Evolutionary conservation across 1,284 basidiomycete genomes (phyloP).

Genomic region (Anthracocystis panici-leucophaei): DNA sequence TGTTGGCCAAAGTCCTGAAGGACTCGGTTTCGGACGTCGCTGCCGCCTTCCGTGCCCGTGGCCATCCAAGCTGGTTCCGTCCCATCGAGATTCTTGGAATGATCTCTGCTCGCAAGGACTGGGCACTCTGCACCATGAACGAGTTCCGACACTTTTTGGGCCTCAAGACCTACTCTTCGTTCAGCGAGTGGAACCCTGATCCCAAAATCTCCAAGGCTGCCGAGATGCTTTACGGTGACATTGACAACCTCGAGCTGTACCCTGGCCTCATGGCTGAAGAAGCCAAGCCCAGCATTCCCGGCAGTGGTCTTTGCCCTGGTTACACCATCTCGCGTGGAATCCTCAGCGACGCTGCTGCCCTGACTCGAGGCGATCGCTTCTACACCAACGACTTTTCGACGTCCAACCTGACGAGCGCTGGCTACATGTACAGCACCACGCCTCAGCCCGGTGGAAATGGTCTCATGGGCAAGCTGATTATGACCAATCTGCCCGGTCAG

Average conservation of each 20-base stretch:
- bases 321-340: slow-evolving; percentile 89
- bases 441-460: slow-evolving; percentile 45
- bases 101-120: slow-evolving; percentile 77
- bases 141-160: slow-evolving; percentile 77
- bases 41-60: slow-evolving; percentile 81
- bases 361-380: slow-evolving; percentile 85
- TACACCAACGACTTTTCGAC: slow-evolving; percentile 84
- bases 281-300: slow-evolving; percentile 80
- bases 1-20: slow-evolving; percentile 74
- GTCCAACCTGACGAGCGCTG: slow-evolving; percentile 77
- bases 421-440: slow-evolving; percentile 43
- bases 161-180: slow-evolving; percentile 50
- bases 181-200: slow-evolving; percentile 86
- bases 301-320: slow-evolving; percentile 80
- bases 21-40: slow-evolving; percentile 75
- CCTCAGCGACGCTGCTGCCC: slow-evolving; percentile 85
- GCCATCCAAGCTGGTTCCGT: slow-evolving; percentile 80
- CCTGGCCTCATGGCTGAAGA: slow-evolving; percentile 74
- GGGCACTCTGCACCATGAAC: slow-evolving; percentile 86
- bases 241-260: slow-evolving; percentile 85
- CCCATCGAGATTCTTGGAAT: slow-evolving; percentile 86
- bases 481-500: slow-evolving; percentile 49
- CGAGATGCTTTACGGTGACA: slow-evolving; percentile 74
- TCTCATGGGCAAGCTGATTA: slow-evolving; percentile 50
- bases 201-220: slow-evolving; percentile 79